A percentile compares a stretch with the other conserved stretches of the same genome.
Evolutionary conservation across 2,329 filamentous ascomycete genomes (phyloP).

Genomic region (Colletotrichum limetticola): DNA sequence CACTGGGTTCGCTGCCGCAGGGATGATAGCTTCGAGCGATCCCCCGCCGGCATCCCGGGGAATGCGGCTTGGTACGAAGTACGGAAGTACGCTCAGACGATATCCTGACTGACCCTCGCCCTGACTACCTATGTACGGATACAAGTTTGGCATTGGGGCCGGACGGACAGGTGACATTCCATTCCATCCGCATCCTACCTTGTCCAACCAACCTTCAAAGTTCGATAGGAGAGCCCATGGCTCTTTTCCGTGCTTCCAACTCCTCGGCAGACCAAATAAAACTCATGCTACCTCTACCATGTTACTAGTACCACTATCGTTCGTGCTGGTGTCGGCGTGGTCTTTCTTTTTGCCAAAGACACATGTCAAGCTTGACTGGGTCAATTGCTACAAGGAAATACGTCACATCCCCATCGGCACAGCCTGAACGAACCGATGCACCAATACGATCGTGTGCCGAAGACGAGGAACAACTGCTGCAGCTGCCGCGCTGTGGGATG

Average conservation of each 20-base stretch:
- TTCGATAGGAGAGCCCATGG: background rate
- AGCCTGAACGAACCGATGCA: conserved; percentile 19
- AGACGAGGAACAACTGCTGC: background rate
- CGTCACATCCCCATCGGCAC: background rate
- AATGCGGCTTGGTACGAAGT: conserved; percentile 20
- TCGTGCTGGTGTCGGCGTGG: background rate
- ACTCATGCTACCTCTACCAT: background rate
- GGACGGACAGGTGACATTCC: conserved; percentile 10
- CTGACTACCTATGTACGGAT: background rate
- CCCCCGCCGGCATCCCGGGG: conserved; percentile 19
- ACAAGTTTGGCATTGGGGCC: background rate
- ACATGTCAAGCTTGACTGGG: background rate
- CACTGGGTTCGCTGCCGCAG: conserved; percentile 16
- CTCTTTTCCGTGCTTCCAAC: background rate
- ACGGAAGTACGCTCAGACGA: conserved; percentile 4
- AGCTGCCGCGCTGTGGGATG: background rate
- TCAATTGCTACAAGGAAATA: background rate
- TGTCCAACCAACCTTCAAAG: background rate
- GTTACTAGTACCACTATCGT: conserved; percentile 7
- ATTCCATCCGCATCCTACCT: background rate
- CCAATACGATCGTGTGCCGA: background rate
- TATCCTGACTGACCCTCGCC: background rate
- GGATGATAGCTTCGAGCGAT: conserved; percentile 21
- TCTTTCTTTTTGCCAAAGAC: background rate
- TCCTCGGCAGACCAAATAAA: background rate